These are phyloP conservation scores for Cystobasidium tubakii DNA, from an alignment of 768 basidiomycete genomes.

Conservation along the genomic window DNA sequence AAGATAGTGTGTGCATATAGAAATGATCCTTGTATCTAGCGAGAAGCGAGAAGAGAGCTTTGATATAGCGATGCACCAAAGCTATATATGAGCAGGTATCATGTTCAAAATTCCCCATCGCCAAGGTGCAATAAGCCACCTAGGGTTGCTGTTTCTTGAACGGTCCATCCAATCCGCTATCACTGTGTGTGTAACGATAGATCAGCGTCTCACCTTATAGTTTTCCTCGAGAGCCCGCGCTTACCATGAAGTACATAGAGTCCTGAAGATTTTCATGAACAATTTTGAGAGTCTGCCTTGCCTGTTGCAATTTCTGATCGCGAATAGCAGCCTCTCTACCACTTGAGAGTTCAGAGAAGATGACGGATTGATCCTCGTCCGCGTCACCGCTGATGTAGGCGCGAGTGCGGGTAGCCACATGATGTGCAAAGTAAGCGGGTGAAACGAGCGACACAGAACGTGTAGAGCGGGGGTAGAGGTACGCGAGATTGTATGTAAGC, in stretches of 20 bases:
- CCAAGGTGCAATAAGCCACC: no score
- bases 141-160: no score
- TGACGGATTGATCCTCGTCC: slow-evolving; percentile 18
- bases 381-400: slow-evolving; percentile 18
- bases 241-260: slow-evolving; percentile 36
- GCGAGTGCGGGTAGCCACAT: slow-evolving; percentile 27
- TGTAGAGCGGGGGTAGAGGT: slow-evolving; percentile 74
- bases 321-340: not conserved
- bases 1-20: no score
- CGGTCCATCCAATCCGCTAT: no score
- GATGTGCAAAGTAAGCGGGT: slow-evolving; percentile 38
- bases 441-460: slow-evolving; percentile 58
- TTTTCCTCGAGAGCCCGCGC: not conserved
- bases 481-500: slow-evolving; percentile 64
- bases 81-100: no score
- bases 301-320: slow-evolving; percentile 1
- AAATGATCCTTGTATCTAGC: no score
- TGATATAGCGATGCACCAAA: no score
- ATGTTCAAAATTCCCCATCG: no score
- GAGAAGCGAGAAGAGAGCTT: no score
- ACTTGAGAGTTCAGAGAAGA: not conserved
- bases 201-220: no score
- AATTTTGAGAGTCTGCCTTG: not conserved
- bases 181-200: no score
- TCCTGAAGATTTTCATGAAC: slow-evolving; percentile 21